phyloP scores from a whole-genome alignment of 768 basidiomycete species.

The Podaxis sp. region DNA sequence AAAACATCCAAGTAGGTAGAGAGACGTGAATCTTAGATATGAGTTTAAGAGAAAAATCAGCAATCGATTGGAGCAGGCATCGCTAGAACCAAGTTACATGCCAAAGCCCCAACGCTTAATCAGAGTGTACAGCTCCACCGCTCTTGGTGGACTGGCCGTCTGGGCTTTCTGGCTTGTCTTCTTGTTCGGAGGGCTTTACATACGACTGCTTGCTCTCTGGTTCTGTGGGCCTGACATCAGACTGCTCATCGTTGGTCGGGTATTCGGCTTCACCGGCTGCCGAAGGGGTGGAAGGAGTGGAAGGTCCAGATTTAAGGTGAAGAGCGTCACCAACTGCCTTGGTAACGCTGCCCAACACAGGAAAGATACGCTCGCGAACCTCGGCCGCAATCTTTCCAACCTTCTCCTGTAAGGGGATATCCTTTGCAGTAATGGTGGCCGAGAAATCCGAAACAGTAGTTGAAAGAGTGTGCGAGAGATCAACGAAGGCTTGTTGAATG shows the following conservation, averaged over 20 bases:
- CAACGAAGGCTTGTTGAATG: constrained; percentile 57
- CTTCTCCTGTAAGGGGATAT: constrained; percentile 65
- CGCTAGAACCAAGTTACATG: background rate
- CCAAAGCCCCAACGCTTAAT: background rate
- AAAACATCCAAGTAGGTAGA: too few relatives aligned
- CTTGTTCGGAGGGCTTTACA: background rate
- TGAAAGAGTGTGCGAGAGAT: constrained; percentile 44
- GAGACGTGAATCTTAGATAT: too few relatives aligned
- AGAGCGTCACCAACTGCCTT: constrained; percentile 42
- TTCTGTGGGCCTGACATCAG: background rate
- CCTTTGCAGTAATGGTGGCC: constrained; percentile 49
- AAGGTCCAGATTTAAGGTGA: background rate
- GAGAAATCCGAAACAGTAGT: constrained; percentile 54
- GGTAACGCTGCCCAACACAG: constrained; percentile 54
- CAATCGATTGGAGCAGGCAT: background rate
- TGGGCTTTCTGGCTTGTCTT: background rate
- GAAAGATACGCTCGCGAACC: constrained; percentile 60
- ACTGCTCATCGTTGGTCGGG: background rate
- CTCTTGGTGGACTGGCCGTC: background rate
- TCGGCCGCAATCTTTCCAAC: constrained; percentile 53
- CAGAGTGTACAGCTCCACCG: background rate
- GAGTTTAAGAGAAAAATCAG: too few relatives aligned
- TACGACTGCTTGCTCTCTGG: background rate
- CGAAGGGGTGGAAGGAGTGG: constrained; percentile 15
- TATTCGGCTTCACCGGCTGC: constrained; percentile 12